A percentile compares a stretch with the other conserved stretches of the same genome.
phyloP scores from a whole-genome alignment of 768 basidiomycete species.

The Leccinum subtestaceum region DNA sequence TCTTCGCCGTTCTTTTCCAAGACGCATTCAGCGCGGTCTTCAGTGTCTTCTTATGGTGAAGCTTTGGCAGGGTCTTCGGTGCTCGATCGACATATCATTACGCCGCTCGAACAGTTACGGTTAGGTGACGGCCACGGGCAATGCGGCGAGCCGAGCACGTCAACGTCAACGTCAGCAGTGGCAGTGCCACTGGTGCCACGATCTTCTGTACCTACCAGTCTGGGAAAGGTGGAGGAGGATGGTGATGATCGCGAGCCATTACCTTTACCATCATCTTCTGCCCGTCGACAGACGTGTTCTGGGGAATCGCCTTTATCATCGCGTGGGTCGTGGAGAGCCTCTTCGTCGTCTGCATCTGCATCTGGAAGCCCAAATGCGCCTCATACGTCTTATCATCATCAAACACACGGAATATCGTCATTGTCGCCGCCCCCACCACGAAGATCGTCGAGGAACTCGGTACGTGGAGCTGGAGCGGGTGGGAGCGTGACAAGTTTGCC shows the following conservation, averaged over 20 bases:
- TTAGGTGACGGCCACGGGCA: slow-evolving; percentile 31
- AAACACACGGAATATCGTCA: neutral
- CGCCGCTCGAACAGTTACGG: slow-evolving; percentile 53
- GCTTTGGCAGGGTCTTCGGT: slow-evolving; percentile 35
- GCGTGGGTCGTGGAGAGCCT: slow-evolving; percentile 41
- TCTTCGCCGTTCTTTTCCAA: slow-evolving; percentile 52
- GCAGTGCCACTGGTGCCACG: neutral
- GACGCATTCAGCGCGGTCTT: slow-evolving; percentile 49
- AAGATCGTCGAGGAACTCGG: slow-evolving; percentile 13
- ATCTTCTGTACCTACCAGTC: slow-evolving; percentile 21
- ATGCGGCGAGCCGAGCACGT: neutral
- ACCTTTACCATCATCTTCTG: slow-evolving; percentile 5
- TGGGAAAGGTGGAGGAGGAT: slow-evolving; percentile 6
- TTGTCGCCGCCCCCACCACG: slow-evolving; percentile 29
- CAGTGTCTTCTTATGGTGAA: slow-evolving; percentile 54
- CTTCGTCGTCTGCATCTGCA: slow-evolving; percentile 35
- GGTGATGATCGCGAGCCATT: slow-evolving; percentile 4
- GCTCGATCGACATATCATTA: slow-evolving; percentile 47
- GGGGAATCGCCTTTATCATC: slow-evolving; percentile 20
- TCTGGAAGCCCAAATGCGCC: slow-evolving; percentile 43
- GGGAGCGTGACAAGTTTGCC: slow-evolving; percentile 8
- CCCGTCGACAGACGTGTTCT: slow-evolving; percentile 6
- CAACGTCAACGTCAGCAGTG: neutral
- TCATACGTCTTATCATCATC: neutral
- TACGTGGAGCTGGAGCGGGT: slow-evolving; percentile 10